Evolutionary conservation across 169 alveolate genomes (phyloP).

Genomic region (Plasmodium gaboni): DNA sequence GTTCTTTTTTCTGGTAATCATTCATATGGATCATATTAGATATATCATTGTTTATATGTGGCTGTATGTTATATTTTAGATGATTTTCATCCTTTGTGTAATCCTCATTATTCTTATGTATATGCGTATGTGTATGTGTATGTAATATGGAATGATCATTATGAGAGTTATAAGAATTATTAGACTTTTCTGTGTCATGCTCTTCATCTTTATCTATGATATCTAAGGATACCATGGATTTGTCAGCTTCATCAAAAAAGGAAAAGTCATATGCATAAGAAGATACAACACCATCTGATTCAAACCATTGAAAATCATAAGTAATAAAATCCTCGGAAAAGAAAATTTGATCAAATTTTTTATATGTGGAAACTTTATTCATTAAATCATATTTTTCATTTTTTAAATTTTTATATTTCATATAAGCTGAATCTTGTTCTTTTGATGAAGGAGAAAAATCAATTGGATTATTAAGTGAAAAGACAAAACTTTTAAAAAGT

Average conservation of each 20-base stretch:
- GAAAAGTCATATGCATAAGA: slow-evolving; percentile 35
- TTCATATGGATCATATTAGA: background rate
- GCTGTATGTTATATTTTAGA: too few relatives aligned
- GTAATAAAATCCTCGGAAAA: slow-evolving; percentile 27
- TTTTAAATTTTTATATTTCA: slow-evolving; percentile 25
- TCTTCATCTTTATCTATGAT: background rate
- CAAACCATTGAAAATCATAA: slow-evolving; percentile 33
- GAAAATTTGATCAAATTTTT: slow-evolving; percentile 28
- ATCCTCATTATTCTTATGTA: background rate
- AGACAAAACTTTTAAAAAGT: slow-evolving; percentile 25
- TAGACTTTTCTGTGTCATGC: background rate
- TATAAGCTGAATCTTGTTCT: background rate
- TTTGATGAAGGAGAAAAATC: background rate
- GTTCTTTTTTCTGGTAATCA: background rate
- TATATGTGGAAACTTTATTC: background rate
- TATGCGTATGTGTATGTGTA: background rate
- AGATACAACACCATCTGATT: slow-evolving; percentile 30
- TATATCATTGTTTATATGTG: too few relatives aligned
- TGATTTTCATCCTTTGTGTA: background rate
- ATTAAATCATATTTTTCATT: slow-evolving; percentile 1
- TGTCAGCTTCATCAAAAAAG: slow-evolving; percentile 11
- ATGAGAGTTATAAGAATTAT: background rate
- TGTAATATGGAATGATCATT: background rate
- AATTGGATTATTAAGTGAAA: slow-evolving; percentile 22
- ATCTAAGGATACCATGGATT: slow-evolving; percentile 22